Base-by-base conservation (phyloP, 1,284 basidiomycete genomes). In the Apiotrichum brassicae region DNA sequence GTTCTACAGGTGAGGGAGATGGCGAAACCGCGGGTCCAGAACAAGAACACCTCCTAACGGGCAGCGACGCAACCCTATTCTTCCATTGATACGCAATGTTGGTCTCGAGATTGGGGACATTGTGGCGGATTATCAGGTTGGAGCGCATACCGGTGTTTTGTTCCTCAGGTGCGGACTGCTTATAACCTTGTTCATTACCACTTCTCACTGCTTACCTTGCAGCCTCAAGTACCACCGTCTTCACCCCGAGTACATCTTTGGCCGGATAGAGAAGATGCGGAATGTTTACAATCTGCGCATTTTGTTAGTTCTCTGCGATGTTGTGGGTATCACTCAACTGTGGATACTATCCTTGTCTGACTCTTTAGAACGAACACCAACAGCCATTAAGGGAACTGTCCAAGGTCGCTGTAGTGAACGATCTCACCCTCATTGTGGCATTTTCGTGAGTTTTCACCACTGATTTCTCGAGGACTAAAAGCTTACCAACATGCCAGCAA, bases 71-170 rank as follows among this genome's bases (percentile, higher is more conserved):
- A 99, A 99, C 62, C 89, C 90, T 0, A 75, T 97, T 8, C 78
- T 97, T 8, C 82, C 86, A 55, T 80, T 81, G 54, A 86, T 98
- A 46, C 81, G 84, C 53, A 88, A 89, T 70, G 85, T 97, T 1
- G 83, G 86, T 0, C 94, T 93, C 75, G 93, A 98, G 71, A 95
- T 90, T 62, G 87, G 88, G 1, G 93, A 98, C 64, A 93, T 98
- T 48, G 78, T 87, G 4, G 84, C 86, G 4, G 95, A 98, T 69
- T 97, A 88, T 68, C 89, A 94, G 70, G 90, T 95, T n/a, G 92
- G 92, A 19, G 78, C 84, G n/a, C 94, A 91, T 23, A 90, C 89
- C 6, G 87, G 91, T n/a, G 85, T 93, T 4, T 73, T 97, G 24
- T 97, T 86, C 64, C 78, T 97, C 42, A 93, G 89, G 90, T 86